These are phyloP conservation scores for Chlorella sorokiniana DNA, from an alignment of 139 green algal species.

Conservation along the genomic window DNA sequence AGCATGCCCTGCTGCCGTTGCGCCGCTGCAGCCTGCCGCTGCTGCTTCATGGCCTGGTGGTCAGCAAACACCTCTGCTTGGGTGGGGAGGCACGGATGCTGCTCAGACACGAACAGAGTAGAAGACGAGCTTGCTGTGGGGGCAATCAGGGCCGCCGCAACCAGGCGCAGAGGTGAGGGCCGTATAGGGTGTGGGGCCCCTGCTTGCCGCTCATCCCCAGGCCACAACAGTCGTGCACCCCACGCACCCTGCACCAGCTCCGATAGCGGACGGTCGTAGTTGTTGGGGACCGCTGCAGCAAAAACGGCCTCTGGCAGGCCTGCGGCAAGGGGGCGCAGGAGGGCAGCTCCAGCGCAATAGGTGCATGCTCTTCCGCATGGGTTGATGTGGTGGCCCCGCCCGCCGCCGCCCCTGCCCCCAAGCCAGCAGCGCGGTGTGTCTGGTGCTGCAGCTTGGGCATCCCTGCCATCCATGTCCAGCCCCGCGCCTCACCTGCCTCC, in stretches of 20 bases:
- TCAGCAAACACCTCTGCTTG: constrained; percentile 31
- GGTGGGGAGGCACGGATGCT: too few relatives aligned
- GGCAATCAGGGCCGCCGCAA: neutral
- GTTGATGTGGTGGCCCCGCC: neutral
- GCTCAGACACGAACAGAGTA: neutral
- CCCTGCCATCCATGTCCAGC: too few relatives aligned
- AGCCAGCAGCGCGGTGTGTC: neutral
- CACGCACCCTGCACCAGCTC: constrained; percentile 24
- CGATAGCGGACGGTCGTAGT: neutral
- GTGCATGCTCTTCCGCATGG: neutral
- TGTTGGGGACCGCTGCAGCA: constrained; percentile 30
- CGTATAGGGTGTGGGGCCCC: too few relatives aligned
- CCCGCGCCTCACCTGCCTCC: constrained; percentile 29
- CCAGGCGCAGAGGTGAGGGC: too few relatives aligned
- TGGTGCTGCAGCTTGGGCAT: neutral
- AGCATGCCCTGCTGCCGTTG: constrained; percentile 9
- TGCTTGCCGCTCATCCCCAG: too few relatives aligned
- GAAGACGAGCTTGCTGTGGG: neutral
- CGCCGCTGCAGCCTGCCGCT: constrained; percentile 20
- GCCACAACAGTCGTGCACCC: neutral
- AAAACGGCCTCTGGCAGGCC: constrained; percentile 23
- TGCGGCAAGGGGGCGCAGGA: neutral
- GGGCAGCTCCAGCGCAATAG: neutral
- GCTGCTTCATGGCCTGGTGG: constrained; percentile 18
- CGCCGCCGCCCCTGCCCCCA: too few relatives aligned